Base-by-base conservation (phyloP, 768 basidiomycete species). In the Neoboletus magnificus region DNA sequence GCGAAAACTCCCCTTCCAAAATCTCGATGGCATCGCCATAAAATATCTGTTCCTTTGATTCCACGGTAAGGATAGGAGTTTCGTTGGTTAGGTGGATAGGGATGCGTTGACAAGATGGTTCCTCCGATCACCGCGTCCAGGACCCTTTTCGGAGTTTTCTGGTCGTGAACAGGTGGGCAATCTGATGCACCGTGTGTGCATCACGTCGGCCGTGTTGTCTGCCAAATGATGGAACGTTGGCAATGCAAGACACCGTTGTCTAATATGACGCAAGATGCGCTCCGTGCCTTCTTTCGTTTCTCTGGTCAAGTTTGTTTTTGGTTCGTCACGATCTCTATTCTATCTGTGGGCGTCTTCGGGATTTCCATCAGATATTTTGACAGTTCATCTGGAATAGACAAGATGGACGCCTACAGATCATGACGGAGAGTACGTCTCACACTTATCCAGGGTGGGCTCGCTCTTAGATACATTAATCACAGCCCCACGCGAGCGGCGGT, bases 371-470 rank as follows among this genome's bases (percentile, higher is more conserved):
- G 36, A 30, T 49, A 15, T 10, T 40, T 13, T 41, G 50, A 48
- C 37, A 15, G 23, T 48, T 50, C 52, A 29, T 45, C 53, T 36
- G 7, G 10, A 37, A 22, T 27, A 30, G 47, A 56, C 23, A 44
- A 8, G 36, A 11, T 27, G 32, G 53, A 48, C 49, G 36, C 60
- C 62, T 50, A 62, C 66, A 56, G 39, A 40, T 44, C 23, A n/a
- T n/a, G 35, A 35, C 18, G 37, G 25, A 36, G 35, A 44, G 18
- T 39, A 23, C 41, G 42, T 43, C 52, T 36, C 37, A 48, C 37
- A 15, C 47, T 37, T 49, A 23, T 57, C n/a, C n/a, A 36, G 8
- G 53, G 32, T 39, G 8, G 8, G 4, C 32, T 36, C 4, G 2
- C 52, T 18, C 11, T 18, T 32, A n/a, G 33, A 29, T 40, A 11